These are phyloP conservation scores for Cryphonectria nitschkei DNA, from an alignment of 2,329 filamentous ascomycete species.

Conservation along the genomic window DNA sequence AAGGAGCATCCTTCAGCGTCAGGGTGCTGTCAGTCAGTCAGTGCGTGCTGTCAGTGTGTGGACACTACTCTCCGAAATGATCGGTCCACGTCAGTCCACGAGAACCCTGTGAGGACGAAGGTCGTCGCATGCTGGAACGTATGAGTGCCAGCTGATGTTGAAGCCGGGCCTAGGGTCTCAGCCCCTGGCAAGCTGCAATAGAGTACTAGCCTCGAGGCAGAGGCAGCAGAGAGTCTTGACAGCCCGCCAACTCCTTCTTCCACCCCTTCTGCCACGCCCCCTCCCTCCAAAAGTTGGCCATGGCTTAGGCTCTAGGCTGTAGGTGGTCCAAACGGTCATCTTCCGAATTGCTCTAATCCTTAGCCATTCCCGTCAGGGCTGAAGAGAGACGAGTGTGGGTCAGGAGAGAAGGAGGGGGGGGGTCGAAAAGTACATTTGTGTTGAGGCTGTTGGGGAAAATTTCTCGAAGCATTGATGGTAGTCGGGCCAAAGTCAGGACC, in stretches of 20 bases:
- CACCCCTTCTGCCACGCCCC: too few species aligned
- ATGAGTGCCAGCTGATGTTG: constrained; percentile 28
- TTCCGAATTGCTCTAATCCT: background rate
- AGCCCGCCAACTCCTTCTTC: background rate
- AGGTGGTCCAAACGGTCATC: constrained; percentile 12
- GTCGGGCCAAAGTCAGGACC: background rate
- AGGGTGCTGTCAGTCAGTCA: background rate
- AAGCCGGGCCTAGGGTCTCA: constrained; percentile 19
- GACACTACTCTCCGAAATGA: background rate
- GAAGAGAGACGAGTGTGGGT: background rate
- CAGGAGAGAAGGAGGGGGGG: too few species aligned
- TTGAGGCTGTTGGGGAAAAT: background rate
- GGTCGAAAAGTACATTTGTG: too few species aligned
- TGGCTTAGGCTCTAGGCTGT: background rate
- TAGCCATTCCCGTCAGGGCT: constrained; percentile 1
- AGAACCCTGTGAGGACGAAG: background rate
- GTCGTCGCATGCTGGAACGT: constrained; percentile 9
- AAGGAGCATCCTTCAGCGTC: too few species aligned
- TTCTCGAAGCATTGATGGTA: background rate
- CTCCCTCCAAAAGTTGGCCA: background rate
- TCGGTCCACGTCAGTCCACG: constrained; percentile 4
- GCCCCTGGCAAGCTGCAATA: constrained; percentile 14
- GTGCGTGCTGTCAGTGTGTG: background rate
- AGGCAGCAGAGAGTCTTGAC: background rate
- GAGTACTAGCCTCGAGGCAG: background rate